phyloP scores from a whole-genome alignment of 306 rosid genomes.

The Cicer cuneatum region DNA sequence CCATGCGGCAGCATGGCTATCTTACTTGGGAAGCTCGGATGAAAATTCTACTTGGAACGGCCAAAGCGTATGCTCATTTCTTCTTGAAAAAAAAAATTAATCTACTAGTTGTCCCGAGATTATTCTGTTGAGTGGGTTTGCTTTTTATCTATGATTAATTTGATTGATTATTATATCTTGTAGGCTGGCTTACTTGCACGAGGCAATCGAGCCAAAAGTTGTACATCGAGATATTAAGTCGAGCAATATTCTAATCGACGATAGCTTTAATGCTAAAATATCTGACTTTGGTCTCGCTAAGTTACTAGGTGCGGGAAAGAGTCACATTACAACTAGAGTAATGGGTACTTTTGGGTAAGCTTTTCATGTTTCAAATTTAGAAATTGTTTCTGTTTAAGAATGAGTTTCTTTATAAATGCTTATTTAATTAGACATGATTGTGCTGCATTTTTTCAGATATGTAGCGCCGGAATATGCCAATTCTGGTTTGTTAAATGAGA shows the following conservation, averaged over 20 bases:
- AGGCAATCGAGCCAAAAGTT: slow-evolving; percentile 48
- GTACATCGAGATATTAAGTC: slow-evolving; percentile 50
- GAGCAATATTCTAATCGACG: slow-evolving; percentile 48
- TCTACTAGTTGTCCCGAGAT: slow-evolving; percentile 21
- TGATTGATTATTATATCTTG: slow-evolving; percentile 39
- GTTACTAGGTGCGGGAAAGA: slow-evolving; percentile 61
- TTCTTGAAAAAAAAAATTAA: slow-evolving; percentile 1
- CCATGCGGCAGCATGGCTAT: slow-evolving; percentile 76
- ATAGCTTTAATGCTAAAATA: slow-evolving; percentile 45
- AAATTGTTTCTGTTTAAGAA: slow-evolving; percentile 1
- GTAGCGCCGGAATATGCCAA: slow-evolving; percentile 95
- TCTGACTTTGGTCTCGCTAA: slow-evolving; percentile 48
- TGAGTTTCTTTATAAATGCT: slow-evolving; percentile 8
- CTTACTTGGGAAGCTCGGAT: slow-evolving; percentile 85
- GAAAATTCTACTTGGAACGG: slow-evolving; percentile 80
- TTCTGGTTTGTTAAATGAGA: slow-evolving; percentile 85
- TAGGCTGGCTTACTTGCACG: slow-evolving; percentile 81
- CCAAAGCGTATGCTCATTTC: slow-evolving; percentile 71
- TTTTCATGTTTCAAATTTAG: slow-evolving; percentile 23
- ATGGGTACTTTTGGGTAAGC: slow-evolving; percentile 97
- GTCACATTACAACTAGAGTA: slow-evolving; percentile 85
- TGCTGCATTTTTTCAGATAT: slow-evolving; percentile 56
- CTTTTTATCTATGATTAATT: slow-evolving; percentile 20
- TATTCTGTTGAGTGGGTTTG: slow-evolving; percentile 14
- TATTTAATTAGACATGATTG: slow-evolving; percentile 20